Conservation (phyloP, 257 asterid species). For the Solanum bulbocastanum region DNA sequence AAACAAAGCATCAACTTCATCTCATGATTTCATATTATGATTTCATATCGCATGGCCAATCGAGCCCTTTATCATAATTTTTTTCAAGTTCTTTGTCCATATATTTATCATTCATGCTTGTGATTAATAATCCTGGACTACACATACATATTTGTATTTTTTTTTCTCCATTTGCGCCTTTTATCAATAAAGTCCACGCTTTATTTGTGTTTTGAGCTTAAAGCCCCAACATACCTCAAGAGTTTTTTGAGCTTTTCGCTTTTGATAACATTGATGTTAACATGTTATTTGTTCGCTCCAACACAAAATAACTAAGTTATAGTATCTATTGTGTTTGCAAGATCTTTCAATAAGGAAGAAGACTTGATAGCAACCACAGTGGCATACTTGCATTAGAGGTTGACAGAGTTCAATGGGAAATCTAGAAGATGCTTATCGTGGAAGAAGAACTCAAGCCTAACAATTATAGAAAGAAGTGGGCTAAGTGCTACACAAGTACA, state of each 20-base stretch:
- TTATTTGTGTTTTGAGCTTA: not conserved
- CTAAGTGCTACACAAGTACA: not conserved
- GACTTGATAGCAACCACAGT: not conserved
- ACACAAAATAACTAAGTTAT: not conserved
- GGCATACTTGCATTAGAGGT: not conserved
- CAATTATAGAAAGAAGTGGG: not conserved
- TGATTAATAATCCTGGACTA: not conserved
- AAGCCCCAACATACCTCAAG: not conserved
- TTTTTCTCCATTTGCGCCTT: not conserved
- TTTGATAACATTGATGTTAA: not conserved
- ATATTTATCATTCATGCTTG: not conserved
- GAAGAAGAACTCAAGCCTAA: not conserved
- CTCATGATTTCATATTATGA: no score
- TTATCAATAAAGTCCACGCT: not conserved
- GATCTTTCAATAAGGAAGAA: not conserved
- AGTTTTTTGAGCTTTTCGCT: not conserved
- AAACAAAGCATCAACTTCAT: no score
- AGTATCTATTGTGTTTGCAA: not conserved
- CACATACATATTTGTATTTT: not conserved
- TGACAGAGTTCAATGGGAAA: not conserved
- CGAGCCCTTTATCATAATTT: not conserved
- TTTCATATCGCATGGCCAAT: not conserved
- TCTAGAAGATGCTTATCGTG: not conserved
- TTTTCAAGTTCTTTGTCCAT: not conserved
- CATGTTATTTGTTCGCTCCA: not conserved